Evolutionary conservation across 768 basidiomycete genomes (phyloP), one percentile per base, ranked within the genome.

Genomic region (Coprinopsis marcescibilis): DNA sequence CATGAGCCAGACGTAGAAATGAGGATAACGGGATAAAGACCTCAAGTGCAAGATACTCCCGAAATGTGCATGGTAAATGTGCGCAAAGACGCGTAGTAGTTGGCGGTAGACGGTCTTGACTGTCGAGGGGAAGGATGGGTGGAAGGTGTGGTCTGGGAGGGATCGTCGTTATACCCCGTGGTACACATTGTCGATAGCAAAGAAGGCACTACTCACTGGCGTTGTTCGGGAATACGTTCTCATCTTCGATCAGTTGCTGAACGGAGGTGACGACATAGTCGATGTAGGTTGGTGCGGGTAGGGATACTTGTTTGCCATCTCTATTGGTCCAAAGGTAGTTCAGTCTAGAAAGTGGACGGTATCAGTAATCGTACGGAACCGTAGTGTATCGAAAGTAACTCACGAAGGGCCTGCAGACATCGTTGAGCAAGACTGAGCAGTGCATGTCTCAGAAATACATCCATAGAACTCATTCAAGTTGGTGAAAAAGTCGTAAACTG

Each of bases 401-500:
- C 65, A 96, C 96, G 79, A 76, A 30, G 81, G 73, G 2, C 95
- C 92, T 23, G 94, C 95, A 35, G 90, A 79, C 96, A 99, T 99
- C 43, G 84, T 83, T 0, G 86, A 83, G 70, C 96, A 98, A 25
- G 81, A 78, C 49, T 90, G 80, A 44, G 83, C 78, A 2, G 92
- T 97, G 65, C 95, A 98, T 60, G 88, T 93, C 64, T 98, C 96
- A 21, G 48, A 29, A 46, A 98, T 79, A 38, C 92, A 85, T 2
- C 93, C 93, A 63, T 98, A 98, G 62, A 97, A 99, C 64, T 91
- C 85, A 62, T 98, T 98, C 52, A 98, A 70, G 63, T 96, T 96
- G 57, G 85, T 89, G 66, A 95, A 98, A 67, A 98, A 96, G 64
- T 99, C 96, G 60, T 91, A 97, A 43, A 99, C 95, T 99, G n/a